Conservation (phyloP, 2,329 filamentous ascomycete species). For the Colletotrichum destructivum region DNA sequence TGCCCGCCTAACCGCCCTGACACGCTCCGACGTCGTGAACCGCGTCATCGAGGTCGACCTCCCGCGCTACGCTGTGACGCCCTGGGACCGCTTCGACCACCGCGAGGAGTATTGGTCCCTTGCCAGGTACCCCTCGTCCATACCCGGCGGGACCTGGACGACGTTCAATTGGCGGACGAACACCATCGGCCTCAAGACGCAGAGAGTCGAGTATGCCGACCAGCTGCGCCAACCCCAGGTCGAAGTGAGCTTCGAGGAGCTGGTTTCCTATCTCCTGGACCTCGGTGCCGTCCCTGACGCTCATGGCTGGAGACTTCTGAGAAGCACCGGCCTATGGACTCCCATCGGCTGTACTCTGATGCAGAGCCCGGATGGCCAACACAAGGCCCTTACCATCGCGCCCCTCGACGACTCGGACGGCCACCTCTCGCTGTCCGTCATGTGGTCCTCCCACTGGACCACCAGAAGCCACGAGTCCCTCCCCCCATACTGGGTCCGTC, state of each 20-base stretch:
- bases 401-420: constrained; percentile 74
- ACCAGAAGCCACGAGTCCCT: constrained; percentile 65
- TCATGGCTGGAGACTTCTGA: constrained; percentile 71
- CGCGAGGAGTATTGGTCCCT: constrained; percentile 72
- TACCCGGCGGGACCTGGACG: constrained; percentile 76
- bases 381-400: constrained; percentile 67
- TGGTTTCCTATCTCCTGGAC: constrained; percentile 75
- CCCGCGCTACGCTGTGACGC: constrained; percentile 75
- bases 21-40: constrained; percentile 75
- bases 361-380: constrained; percentile 64
- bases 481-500: constrained; percentile 72
- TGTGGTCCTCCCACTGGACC: constrained; percentile 71
- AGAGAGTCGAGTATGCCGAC: constrained; percentile 74
- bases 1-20: constrained; percentile 72
- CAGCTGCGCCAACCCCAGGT: constrained; percentile 69
- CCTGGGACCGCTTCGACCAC: constrained; percentile 68
- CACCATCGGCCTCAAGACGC: constrained; percentile 72
- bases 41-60: constrained; percentile 77
- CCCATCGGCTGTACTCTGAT: constrained; percentile 71
- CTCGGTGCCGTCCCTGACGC: constrained; percentile 73
- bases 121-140: constrained; percentile 63
- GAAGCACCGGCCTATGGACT: constrained; percentile 73
- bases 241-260: constrained; percentile 69
- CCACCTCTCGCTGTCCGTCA: constrained; percentile 69
- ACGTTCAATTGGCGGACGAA: constrained; percentile 77